Percentiles rank a stretch among this genome's conserved stretches.
phyloP scores from a whole-genome alignment of 1,284 basidiomycete genomes.

The Ustilago trichophora region DNA sequence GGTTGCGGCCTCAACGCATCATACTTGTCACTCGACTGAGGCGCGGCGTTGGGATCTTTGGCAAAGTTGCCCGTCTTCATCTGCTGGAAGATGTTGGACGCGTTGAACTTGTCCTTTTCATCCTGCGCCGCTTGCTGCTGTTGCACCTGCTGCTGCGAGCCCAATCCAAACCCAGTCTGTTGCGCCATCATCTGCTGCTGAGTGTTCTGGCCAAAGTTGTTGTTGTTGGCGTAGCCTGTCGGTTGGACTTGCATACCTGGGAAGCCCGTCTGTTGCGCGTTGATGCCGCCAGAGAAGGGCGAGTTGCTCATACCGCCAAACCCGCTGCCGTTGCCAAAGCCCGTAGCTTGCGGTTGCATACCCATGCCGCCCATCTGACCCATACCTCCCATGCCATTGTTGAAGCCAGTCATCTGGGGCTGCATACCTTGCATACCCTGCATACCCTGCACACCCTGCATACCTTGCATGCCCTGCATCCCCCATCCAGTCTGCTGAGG shows the following conservation, averaged over 20 bases:
- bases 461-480: constrained; percentile 43
- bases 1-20: constrained; percentile 65
- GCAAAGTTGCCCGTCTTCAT: constrained; percentile 61
- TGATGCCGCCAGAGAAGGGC: constrained; percentile 29
- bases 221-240: constrained; percentile 32
- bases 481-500: constrained; percentile 28
- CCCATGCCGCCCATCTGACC: constrained; percentile 27
- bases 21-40: constrained; percentile 62
- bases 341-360: constrained; percentile 50
- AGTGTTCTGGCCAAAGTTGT: constrained; percentile 37
- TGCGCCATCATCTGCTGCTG: constrained; percentile 53
- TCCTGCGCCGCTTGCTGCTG: constrained; percentile 35
- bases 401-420: constrained; percentile 43
- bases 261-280: constrained; percentile 52
- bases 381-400: constrained; percentile 30
- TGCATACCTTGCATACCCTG: constrained; percentile 47
- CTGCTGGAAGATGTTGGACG: constrained; percentile 62
- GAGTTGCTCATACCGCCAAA: constrained; percentile 28
- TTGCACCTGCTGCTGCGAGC: constrained; percentile 47
- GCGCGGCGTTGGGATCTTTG: constrained; percentile 48
- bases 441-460: constrained; percentile 37
- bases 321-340: constrained; percentile 30
- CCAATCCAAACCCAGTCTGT: constrained; percentile 50
- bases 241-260: constrained; percentile 47
- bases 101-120: constrained; percentile 56